Base-by-base conservation (phyloP, 148 eudicot species). In the Polygonum maritimum region DNA sequence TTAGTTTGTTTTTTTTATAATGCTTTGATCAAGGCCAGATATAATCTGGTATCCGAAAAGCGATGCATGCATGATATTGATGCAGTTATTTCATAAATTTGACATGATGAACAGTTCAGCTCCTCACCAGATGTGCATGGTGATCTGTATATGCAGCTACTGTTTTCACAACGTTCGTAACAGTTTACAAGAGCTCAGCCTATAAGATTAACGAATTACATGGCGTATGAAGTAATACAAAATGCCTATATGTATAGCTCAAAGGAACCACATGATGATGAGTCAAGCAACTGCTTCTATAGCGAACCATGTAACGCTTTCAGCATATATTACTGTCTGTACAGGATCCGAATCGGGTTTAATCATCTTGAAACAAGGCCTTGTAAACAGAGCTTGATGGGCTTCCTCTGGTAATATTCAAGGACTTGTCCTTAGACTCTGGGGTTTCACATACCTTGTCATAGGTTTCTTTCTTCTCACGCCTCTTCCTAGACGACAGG, bases 401-500 rank as follows among this genome's bases (percentile, higher is more conserved):
- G 74, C 74, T 78, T 76, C 73, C 80, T 44, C 47, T 44, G 9
- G 10, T 36, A 80, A 26, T 54, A 78, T 41, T 69, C 79, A 82
- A 33, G 19, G 67, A 81, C 45, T 90, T 89, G 73, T 75, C 84
- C 77, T 77, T 89, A 6, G 78, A 79, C 82, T 80, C 62, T 67
- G 97, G 98, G 48, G 98, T 94, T 82, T 94, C 98, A 63, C 89
- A 89, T 4, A 94, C 97, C 49, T 81, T 80, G 57, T 89, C 89
- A 48, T 76, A 77, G 69, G 76, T 86, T 63, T 80, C 85, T 77
- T 69, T 87, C 47, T 39, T 77, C 48, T 84, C 81, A 31, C 74
- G 79, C 78, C 85, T 91, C 82, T 85, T 85, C 84, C 83, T 90
- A n/a, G 83, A 79, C 16, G 83, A 79, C 72, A 75, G 75, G 79